Conservation (phyloP, 2,329 filamentous ascomycete species). For the Talaromyces atroroseus region DNA sequence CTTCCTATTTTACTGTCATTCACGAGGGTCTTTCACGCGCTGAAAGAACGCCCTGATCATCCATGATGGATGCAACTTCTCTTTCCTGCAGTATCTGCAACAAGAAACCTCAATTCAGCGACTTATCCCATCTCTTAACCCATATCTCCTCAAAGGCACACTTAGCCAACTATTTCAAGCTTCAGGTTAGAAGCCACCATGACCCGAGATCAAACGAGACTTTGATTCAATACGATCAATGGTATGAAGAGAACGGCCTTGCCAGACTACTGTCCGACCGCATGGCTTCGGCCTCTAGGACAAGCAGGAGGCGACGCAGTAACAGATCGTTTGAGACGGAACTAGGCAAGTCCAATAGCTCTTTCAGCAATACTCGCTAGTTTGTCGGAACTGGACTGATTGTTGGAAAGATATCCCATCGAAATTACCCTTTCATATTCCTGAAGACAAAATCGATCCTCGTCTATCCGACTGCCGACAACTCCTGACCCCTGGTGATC, state of each 20-base stretch:
- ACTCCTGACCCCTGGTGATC: background rate
- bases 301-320: conserved; percentile 54
- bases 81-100: conserved; percentile 80
- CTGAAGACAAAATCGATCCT: conserved; percentile 12
- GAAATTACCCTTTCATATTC: background rate
- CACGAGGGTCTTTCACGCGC: conserved; percentile 9
- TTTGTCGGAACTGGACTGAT: background rate
- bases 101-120: conserved; percentile 74
- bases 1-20: conserved; percentile 16
- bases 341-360: background rate
- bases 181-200: conserved; percentile 64
- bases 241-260: conserved; percentile 70
- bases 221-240: conserved; percentile 66
- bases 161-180: conserved; percentile 74
- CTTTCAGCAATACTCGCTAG: background rate
- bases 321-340: background rate
- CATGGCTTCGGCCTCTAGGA: conserved; percentile 69
- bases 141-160: conserved; percentile 93
- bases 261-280: conserved; percentile 70
- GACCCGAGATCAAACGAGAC: conserved; percentile 60
- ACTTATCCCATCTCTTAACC: conserved; percentile 85
- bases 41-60: conserved; percentile 2
- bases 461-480: conserved; percentile 7
- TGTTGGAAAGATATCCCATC: background rate
- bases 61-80: conserved; percentile 50